These are phyloP conservation scores for Urostyla sp. DNA, from an alignment of 73 alveolate species.

Conservation along the genomic window DNA sequence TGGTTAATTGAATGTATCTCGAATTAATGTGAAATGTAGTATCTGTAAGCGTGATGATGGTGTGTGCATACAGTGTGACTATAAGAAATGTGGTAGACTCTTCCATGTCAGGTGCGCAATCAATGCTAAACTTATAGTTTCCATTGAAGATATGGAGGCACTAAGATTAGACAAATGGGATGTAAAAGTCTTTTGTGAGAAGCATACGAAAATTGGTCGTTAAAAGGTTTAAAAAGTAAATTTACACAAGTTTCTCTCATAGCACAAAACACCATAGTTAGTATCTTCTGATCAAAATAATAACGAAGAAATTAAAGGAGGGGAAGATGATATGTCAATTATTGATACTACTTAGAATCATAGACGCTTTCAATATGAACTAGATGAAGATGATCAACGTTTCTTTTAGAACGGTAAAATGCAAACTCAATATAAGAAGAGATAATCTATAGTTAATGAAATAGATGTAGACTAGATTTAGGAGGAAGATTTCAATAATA, in stretches of 20 bases:
- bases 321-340: no score
- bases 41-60: conserved; percentile 47
- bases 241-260: conserved; percentile 39
- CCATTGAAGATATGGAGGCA: conserved; percentile 59
- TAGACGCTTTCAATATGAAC: neutral
- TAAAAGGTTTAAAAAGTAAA: conserved; percentile 25
- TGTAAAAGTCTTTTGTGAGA: conserved; percentile 32
- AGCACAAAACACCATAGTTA: conserved; percentile 8
- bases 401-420: neutral
- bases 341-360: no score
- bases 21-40: conserved; percentile 45
- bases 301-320: conserved; percentile 17
- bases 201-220: conserved; percentile 32
- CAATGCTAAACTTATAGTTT: conserved; percentile 26
- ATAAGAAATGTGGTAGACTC: conserved; percentile 20
- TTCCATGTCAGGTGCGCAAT: conserved; percentile 67
- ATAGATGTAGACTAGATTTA: conserved; percentile 25
- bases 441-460: conserved; percentile 39
- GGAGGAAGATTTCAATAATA: neutral
- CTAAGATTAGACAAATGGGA: conserved; percentile 21
- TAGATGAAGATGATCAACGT: neutral
- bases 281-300: neutral
- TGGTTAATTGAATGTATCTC: conserved; percentile 33
- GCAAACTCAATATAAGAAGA: conserved; percentile 9
- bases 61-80: conserved; percentile 51